These are phyloP conservation scores for Phaeosphaeria sp. DNA, from an alignment of 2,329 filamentous ascomycete genomes.

Conservation along the genomic window DNA sequence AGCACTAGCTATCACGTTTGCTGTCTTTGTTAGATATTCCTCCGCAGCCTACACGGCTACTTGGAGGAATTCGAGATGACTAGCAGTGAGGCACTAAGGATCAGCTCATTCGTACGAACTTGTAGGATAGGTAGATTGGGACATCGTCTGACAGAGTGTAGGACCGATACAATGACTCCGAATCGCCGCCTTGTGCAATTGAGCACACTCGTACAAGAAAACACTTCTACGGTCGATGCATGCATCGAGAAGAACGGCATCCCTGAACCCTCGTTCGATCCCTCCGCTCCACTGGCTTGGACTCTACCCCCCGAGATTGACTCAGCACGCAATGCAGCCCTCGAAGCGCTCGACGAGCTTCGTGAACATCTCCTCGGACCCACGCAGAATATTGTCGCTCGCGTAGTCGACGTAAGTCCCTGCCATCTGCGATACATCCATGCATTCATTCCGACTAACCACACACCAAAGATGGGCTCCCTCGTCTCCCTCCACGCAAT, in stretches of 20 bases:
- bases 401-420: background rate
- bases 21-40: no score
- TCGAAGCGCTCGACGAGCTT: constrained; percentile 5
- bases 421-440: background rate
- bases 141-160: no score
- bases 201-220: background rate
- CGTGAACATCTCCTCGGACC: constrained; percentile 3
- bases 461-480: background rate
- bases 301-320: background rate
- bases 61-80: no score
- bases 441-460: background rate
- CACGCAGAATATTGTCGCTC: background rate
- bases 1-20: no score
- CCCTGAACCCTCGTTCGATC: constrained; percentile 2
- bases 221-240: background rate
- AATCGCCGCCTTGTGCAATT: background rate
- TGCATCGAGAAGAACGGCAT: background rate
- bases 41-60: no score
- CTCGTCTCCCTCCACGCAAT: constrained; percentile 24
- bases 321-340: background rate
- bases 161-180: background rate
- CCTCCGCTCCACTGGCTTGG: background rate
- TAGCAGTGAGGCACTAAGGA: no score
- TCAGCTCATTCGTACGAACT: no score
- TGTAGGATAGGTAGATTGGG: no score